Percentiles rank a stretch among this genome's conserved stretches.
Evolutionary conservation across 2,329 filamentous ascomycete species (phyloP).

Genomic region (Hawksworthiomyces lignivorus): DNA sequence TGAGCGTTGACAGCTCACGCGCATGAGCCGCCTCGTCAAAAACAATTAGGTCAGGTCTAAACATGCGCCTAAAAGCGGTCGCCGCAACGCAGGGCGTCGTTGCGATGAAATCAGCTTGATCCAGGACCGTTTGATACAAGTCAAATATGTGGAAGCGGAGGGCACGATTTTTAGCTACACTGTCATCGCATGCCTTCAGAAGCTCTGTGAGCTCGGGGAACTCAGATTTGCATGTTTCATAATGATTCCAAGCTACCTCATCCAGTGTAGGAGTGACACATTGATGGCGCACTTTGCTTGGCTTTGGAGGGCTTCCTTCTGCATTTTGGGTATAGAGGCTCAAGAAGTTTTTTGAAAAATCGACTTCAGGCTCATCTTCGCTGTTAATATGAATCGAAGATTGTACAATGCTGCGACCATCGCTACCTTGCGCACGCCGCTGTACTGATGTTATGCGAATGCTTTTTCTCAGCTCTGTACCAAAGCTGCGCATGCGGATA

Average conservation of each 20-base stretch:
- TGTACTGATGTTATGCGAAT: neutral
- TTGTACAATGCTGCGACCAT: neutral
- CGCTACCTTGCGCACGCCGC: neutral
- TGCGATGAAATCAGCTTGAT: conserved; percentile 34
- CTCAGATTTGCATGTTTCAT: conserved; percentile 22
- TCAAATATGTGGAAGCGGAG: conserved; percentile 21
- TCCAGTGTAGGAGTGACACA: conserved; percentile 30
- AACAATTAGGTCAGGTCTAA: conserved; percentile 76
- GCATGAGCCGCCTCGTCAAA: conserved; percentile 61
- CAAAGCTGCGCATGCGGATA: conserved; percentile 16
- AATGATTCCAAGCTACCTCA: conserved; percentile 35
- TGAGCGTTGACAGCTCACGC: conserved; percentile 36
- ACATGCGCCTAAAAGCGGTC: conserved; percentile 38
- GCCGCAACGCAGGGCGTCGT: conserved; percentile 38
- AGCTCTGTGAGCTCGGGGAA: conserved; percentile 30
- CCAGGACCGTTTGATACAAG: conserved; percentile 32
- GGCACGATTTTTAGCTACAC: conserved; percentile 16
- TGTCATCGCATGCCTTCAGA: conserved; percentile 23
- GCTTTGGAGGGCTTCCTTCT: neutral
- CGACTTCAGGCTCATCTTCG: conserved; percentile 11
- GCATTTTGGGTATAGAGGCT: conserved; percentile 21
- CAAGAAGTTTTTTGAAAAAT: conserved; percentile 26
- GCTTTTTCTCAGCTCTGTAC: conserved; percentile 13
- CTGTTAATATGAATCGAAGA: too few relatives aligned
- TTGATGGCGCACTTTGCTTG: conserved; percentile 17